A percentile compares a stretch with the other conserved stretches of the same genome.
These are phyloP conservation scores for Hansenula anomala DNA, from an alignment of 1,139 yeast genomes.

Conservation along the genomic window DNA sequence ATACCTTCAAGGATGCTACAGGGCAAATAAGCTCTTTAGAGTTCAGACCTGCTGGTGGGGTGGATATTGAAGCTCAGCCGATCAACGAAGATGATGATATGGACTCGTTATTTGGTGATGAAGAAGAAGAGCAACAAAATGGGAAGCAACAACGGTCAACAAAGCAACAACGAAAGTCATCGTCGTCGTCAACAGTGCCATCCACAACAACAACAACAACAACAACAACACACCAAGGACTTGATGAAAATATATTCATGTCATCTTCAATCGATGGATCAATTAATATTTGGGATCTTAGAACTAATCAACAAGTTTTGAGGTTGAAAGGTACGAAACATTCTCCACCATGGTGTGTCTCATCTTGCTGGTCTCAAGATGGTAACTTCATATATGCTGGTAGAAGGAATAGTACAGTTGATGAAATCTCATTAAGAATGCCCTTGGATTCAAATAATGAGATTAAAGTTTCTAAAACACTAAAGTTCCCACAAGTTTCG, in stretches of 20 bases:
- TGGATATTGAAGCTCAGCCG: slow-evolving; percentile 22
- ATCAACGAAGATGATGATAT: slow-evolving; percentile 54
- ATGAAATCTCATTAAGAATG: slow-evolving; percentile 73
- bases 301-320: slow-evolving; percentile 47
- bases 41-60: slow-evolving; percentile 71
- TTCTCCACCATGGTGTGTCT: slow-evolving; percentile 93
- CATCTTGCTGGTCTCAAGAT: slow-evolving; percentile 85
- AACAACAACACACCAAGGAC: neutral
- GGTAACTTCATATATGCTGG: slow-evolving; percentile 84
- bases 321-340: slow-evolving; percentile 57
- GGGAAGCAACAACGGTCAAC: slow-evolving; percentile 22
- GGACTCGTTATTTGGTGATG: slow-evolving; percentile 81
- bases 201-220: too few species aligned
- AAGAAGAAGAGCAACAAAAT: slow-evolving; percentile 28
- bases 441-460: slow-evolving; percentile 32
- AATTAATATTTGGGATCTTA: slow-evolving; percentile 76
- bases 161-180: slow-evolving; percentile 15
- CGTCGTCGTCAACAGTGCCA: too few species aligned
- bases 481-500: slow-evolving; percentile 80
- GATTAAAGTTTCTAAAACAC: slow-evolving; percentile 49
- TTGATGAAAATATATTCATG: slow-evolving; percentile 62
- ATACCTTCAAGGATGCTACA: slow-evolving; percentile 46
- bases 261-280: slow-evolving; percentile 85
- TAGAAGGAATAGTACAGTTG: slow-evolving; percentile 83
- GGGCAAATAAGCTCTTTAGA: slow-evolving; percentile 81